Evolutionary conservation across 2,329 filamentous ascomycete species (phyloP).

Genomic region (Paraphoma chrysanthemicola): DNA sequence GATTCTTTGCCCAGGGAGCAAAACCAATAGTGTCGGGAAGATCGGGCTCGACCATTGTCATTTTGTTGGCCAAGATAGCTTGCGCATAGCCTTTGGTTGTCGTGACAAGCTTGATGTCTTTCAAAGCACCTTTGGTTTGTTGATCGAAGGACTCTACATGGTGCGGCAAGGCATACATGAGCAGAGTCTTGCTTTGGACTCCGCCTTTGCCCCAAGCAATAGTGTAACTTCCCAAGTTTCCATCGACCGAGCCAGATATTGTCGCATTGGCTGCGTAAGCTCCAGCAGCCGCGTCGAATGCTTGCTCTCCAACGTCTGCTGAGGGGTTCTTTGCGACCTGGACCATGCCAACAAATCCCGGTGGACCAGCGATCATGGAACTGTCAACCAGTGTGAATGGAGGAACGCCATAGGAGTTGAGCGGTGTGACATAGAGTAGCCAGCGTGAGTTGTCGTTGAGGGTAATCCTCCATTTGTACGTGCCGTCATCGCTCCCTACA

Average conservation of each 20-base stretch:
- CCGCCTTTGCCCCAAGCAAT: conserved; percentile 77
- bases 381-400: conserved; percentile 73
- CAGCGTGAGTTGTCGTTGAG: conserved; percentile 69
- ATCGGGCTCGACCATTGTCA: conserved; percentile 74
- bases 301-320: conserved; percentile 62
- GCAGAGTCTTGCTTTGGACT: conserved; percentile 60
- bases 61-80: conserved; percentile 60
- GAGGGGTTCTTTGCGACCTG: conserved; percentile 82
- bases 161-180: conserved; percentile 93
- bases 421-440: conserved; percentile 78
- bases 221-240: conserved; percentile 70
- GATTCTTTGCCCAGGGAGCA: conserved; percentile 73
- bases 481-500: conserved; percentile 45
- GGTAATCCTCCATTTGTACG: conserved; percentile 26
- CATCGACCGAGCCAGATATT: conserved; percentile 54
- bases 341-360: conserved; percentile 76
- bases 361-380: conserved; percentile 68
- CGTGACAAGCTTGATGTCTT: conserved; percentile 71
- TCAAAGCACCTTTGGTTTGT: conserved; percentile 57
- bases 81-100: conserved; percentile 87
- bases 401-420: conserved; percentile 63
- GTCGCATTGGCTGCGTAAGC: conserved; percentile 72
- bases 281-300: conserved; percentile 79
- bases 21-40: conserved; percentile 80
- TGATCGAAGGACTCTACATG: conserved; percentile 78